Base-by-base conservation (phyloP, 805 yeast genomes). In the Starmera caribaea region DNA sequence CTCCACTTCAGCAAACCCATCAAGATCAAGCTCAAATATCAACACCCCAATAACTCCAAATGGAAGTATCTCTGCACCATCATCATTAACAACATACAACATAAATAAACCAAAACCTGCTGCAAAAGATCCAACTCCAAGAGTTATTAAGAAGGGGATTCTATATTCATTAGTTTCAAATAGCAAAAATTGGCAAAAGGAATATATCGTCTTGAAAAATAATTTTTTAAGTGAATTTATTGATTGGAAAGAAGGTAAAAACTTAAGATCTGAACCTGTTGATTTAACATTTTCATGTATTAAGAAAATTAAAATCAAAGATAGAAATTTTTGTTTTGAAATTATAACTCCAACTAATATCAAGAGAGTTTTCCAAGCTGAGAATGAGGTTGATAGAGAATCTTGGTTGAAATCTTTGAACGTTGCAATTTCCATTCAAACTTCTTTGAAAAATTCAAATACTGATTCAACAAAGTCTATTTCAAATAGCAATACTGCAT, bases 101-200 rank as follows among this genome's bases (percentile, higher is more conserved):
- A 11, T 12, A n/a, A 3, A 15, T 11, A 34, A 29, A 26, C 37
- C 41, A 31, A 34, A 29, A 29, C 38, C 41, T 24, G 27, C 31
- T 5, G n/a, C 35, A 3, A 39, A 39, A 16, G 34, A 39, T 17
- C 10, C 16, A 24, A 36, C 11, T 6, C 38, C 38, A 30, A 16
- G 6, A 17, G 15, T 38, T 5, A 16, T 29, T 16, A 52, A 49
- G 34, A 48, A 64, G 7, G 84, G 82, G 1, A 66, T 76, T 11
- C 53, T 78, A n/a, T 76, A 72, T 50, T 67, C 75, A 2, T 61
- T 73, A 30, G 79, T 79, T 0, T 81, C 81, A 0, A 76, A 73
- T 41, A 73, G 73, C 43, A 73, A 66, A 16, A 81, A 82, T 3
- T 88, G 96, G 96, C 94, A 86, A 57, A 86, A 85, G 51, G 88